Percentiles rank a stretch among this genome's conserved stretches.
Conservation (phyloP, 257 asterid species). For the Osmanthus fragrans region DNA sequence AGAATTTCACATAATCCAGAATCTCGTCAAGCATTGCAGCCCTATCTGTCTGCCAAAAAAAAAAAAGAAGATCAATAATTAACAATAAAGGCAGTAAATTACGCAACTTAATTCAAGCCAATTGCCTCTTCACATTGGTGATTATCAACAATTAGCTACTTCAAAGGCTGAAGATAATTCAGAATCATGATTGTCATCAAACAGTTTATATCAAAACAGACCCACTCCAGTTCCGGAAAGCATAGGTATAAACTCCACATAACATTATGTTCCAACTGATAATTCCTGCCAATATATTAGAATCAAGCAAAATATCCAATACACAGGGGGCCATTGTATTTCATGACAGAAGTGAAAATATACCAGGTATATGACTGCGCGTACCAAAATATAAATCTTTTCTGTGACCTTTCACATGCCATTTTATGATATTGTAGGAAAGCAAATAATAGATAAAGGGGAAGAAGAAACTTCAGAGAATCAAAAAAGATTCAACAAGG, state of each 20-base stretch:
- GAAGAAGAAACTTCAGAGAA: background rate
- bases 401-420: background rate
- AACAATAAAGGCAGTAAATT: background rate
- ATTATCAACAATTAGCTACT: background rate
- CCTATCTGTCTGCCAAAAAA: slow-evolving; percentile 67
- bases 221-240: background rate
- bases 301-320: background rate
- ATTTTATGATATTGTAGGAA: background rate
- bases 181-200: slow-evolving; percentile 7
- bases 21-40: slow-evolving; percentile 94
- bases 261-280: background rate
- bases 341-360: background rate
- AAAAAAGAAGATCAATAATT: slow-evolving; percentile 6
- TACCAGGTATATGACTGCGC: background rate
- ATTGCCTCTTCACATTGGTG: background rate
- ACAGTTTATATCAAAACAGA: background rate
- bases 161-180: slow-evolving; percentile 1
- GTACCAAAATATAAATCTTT: background rate
- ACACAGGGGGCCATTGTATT: background rate
- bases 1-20: slow-evolving; percentile 84
- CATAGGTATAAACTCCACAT: background rate
- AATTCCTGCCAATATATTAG: background rate
- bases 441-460: background rate
- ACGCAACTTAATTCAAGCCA: background rate
- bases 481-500: background rate